Percentiles rank a stretch among this genome's conserved stretches.
phyloP scores from a whole-genome alignment of 2,329 filamentous ascomycete species.

The Talaromyces sp. region DNA sequence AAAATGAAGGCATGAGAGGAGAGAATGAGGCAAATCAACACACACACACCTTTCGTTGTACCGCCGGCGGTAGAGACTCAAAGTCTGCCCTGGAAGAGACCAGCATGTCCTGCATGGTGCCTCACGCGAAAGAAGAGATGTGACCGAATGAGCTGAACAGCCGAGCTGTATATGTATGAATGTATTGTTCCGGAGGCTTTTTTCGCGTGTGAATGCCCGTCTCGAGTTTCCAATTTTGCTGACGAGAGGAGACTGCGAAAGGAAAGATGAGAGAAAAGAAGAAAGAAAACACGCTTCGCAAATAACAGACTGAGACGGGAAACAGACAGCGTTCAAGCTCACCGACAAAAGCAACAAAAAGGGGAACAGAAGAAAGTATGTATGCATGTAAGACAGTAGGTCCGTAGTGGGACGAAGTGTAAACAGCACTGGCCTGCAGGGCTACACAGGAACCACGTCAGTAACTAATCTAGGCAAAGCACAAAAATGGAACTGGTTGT shows the following conservation, averaged over 20 bases:
- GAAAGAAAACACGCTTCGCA: background rate
- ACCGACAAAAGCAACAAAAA: background rate
- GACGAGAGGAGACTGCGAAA: background rate
- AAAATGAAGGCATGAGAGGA: background rate
- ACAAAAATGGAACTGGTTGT: background rate
- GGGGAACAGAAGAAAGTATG: background rate
- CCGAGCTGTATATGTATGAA: background rate
- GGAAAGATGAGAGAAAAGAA: background rate
- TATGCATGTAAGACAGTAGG: too few species aligned
- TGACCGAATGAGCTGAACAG: background rate
- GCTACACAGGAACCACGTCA: conserved; percentile 4
- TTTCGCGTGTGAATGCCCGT: background rate
- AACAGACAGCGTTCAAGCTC: background rate
- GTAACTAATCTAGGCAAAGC: background rate
- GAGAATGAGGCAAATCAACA: background rate
- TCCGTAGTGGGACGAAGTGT: background rate
- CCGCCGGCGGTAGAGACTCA: conserved; percentile 52
- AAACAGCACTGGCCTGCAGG: background rate
- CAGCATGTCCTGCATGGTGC: conserved; percentile 17
- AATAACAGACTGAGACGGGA: background rate
- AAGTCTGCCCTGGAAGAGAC: conserved; percentile 40
- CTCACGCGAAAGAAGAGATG: background rate
- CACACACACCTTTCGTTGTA: conserved; percentile 58
- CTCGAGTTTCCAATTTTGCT: background rate
- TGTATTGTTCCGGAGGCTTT: background rate